Base-by-base conservation (phyloP, 148 eudicot genomes). In the Silene uniflora region DNA sequence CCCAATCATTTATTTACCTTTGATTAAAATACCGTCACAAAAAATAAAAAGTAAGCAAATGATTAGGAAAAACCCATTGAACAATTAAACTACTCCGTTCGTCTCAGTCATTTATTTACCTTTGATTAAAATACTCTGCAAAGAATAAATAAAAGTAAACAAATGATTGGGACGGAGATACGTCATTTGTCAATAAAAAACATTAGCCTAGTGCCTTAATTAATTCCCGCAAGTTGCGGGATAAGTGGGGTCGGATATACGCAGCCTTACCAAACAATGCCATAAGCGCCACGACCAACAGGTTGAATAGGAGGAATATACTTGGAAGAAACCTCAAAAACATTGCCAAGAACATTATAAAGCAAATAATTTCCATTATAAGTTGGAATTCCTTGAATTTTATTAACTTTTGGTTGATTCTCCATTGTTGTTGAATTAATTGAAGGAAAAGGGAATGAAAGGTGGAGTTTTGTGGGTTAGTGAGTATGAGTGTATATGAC, bases 211-310 rank as follows among this genome's bases (percentile, higher is more conserved):
- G 44, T 39, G 44, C 44, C 9, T 1, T 0, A 39, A 39, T 39
- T 0, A 7, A 39, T 0, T 32, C 44, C 44, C 9, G 44, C 44
- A 39, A 39, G 7, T 6, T 6, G 9, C 44, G 44, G 44, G 44
- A 6, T 6, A 39, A 39, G 44, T 6, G 44, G 10, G 44, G 44
- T 39, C 9, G 44, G 44, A 39, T 39, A 6, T 39, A 39, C 44
- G 44, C 44, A 39, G 10, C 3, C 44, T 14, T 77, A 91, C 97
- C 97, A 91, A 69, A 91, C 97, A 72, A 91, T 87, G 73, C 97
- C 97, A 35, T 91, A 91, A 82, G 97, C 97, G 39, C 97, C 97
- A 12, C 97, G 91, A n/a, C 97, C 96, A 21, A 91, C 85, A 19
- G 93, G 93, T 24, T 79, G 81, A 81, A 91, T 85, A n/a, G 97